A percentile compares a stretch with the other conserved stretches of the same genome.
These are phyloP conservation scores for Teunomyces tritomae DNA, from an alignment of 805 yeast species.

Conservation along the genomic window DNA sequence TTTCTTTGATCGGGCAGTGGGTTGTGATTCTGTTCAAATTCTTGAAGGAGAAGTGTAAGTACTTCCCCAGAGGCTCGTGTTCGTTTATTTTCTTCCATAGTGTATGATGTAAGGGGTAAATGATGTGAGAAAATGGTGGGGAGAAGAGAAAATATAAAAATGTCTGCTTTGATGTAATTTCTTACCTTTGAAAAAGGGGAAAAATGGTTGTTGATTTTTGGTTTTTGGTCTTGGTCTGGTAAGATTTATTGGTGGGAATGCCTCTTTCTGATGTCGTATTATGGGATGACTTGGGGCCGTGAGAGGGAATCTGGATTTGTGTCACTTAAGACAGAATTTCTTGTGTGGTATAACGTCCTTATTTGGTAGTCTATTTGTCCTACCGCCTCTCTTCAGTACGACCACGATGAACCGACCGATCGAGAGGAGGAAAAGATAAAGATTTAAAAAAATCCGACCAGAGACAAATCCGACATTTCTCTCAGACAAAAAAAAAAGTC, in stretches of 20 bases:
- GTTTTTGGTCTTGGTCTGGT: background rate
- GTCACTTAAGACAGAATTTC: too few species aligned
- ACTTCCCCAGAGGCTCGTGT: slow-evolving; percentile 82
- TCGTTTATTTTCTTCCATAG: slow-evolving; percentile 36
- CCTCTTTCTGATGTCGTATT: background rate
- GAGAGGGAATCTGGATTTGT: too few species aligned
- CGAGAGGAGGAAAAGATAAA: slow-evolving; percentile 5
- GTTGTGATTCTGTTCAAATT: slow-evolving; percentile 69
- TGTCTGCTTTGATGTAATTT: background rate
- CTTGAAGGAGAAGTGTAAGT: slow-evolving; percentile 61
- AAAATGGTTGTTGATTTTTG: too few species aligned
- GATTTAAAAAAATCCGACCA: background rate
- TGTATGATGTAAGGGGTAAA: background rate
- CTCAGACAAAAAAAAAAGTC: background rate
- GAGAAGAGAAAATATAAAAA: background rate
- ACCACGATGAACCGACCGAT: slow-evolving; percentile 1
- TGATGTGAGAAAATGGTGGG: too few species aligned
- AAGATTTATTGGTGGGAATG: background rate
- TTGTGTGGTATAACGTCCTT: too few species aligned
- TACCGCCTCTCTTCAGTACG: slow-evolving; percentile 1
- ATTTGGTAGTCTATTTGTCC: background rate
- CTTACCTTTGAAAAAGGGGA: background rate
- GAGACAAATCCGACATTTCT: slow-evolving; percentile 2
- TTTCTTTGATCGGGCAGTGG: slow-evolving; percentile 73
- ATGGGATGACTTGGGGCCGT: background rate